Base-by-base conservation (phyloP, 2,329 filamentous ascomycete genomes). In the Beauveria scarabaeidicola region DNA sequence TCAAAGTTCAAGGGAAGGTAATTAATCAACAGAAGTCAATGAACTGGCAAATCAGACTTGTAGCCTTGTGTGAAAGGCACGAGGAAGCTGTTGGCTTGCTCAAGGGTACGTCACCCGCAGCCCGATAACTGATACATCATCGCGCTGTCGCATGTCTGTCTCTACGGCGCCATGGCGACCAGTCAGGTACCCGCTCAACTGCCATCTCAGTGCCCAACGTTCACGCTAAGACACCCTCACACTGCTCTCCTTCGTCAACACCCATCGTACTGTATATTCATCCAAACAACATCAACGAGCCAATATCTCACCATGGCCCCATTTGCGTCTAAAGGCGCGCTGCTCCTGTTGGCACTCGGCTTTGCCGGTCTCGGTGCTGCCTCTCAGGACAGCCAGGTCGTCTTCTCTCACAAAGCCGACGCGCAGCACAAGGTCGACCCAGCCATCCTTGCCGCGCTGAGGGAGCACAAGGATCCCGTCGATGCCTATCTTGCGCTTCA, bases 391-490 rank as follows among this genome's bases (percentile, higher is more conserved):
- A 48, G 54, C 21, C 63, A 65, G 52, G 21, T 63, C 41, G 57
- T 60, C 32, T 62, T 65, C 58, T 61, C 62, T 25, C 48, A 46
- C 40, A 21, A 52, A n/a, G 55, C 54, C 51, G n/a, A 43, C 43
- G 17, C 46, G 17, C 59, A 56, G 27, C 57, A 61, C 25, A 56
- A 61, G 41, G 63, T 65, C 21, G 65, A 69, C 52, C 61, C 64
- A 6, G 64, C 63, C 25, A 66, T 70, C 27, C 56, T 65, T 52
- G 60, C 61, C 7, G 68, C 67, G 2, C 61, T 70, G 38, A 61
- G 68, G 47, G 62, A 58, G 17, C 58, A 69, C 53, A 27, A 63
- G 7, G 69, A 70, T 40, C 69, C 69, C n/a, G 69, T 70, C 53
- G 69, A 70, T 54, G 68, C 69, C 8, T 52, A 66, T 27, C 17